Evolutionary conservation across 768 basidiomycete genomes (phyloP), one percentile per base, ranked within the genome.

Genomic region (Cytidiella melzeri): DNA sequence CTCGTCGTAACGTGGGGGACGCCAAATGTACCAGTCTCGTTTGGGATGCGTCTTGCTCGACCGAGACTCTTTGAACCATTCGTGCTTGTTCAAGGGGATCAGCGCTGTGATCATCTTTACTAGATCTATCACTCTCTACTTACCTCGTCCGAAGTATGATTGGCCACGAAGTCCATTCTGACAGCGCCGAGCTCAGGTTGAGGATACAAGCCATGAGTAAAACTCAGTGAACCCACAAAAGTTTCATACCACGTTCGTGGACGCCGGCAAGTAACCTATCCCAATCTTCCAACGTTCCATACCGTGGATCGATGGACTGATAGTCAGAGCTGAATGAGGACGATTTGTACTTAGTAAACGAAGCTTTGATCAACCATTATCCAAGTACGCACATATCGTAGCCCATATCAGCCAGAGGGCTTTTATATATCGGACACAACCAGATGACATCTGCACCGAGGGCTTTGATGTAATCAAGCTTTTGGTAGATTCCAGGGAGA

Each of bases 21-120:
- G 74, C 86, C 87, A 88, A 51, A 83, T 73, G 64, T 87, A 90
- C 83, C 84, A 87, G 58, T 87, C 77, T 12, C 85, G 75, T 62
- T 83, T 86, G 0, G 80, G 74, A 58, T 76, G 70, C 6, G 67
- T 62, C 43, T 69, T 69, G 41, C 68, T 78, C 60, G 65, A 72
- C 61, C 55, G 76, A 67, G 83, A 82, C 56, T 78, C 69, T 25
- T 72, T 52, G 67, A 87, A 90, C 87, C 87, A 89, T 10, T 69
- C 72, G 56, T 87, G 87, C 82, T 87, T 53, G 26, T 43, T 18
- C 11, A 36, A n/a, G 20, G 18, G 26, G 19, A 40, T 11, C 5
- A 48, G 12, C 30, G 30, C 9, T 34, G 30, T 7, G 15, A 7
- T 34, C 30, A 7, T 7, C 30, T 7, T 34, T 34, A 34, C n/a